Conservation (phyloP, 1,139 yeast genomes). For the Taphrina flavorubra region DNA sequence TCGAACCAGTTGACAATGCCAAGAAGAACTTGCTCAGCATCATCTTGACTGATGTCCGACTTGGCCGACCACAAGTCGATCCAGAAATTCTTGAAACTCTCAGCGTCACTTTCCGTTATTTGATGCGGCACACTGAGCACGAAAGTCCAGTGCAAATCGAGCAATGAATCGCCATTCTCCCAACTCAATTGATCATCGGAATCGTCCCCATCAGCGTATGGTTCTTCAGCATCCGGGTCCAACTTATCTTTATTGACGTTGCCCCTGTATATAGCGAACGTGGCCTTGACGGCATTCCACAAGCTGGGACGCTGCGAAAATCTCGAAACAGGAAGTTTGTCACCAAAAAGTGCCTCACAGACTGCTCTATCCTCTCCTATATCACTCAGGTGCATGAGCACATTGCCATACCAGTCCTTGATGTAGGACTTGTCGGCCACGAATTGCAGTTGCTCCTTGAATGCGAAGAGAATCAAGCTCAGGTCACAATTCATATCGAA, state of each 20-base stretch:
- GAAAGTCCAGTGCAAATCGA: conserved; percentile 2
- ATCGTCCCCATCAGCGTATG: conserved; percentile 5
- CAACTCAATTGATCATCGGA: neutral
- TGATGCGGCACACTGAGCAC: neutral
- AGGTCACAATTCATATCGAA: neutral
- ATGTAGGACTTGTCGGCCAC: neutral
- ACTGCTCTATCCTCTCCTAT: conserved; percentile 27
- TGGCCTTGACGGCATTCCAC: conserved; percentile 21
- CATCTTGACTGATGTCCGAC: neutral
- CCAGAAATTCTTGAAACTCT: neutral
- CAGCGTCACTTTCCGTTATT: neutral
- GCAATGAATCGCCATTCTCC: neutral
- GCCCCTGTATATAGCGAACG: neutral
- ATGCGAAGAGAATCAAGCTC: conserved; percentile 8
- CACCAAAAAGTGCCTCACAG: neutral
- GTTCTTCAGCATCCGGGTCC: conserved; percentile 5
- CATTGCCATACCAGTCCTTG: neutral
- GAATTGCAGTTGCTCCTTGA: conserved; percentile 22
- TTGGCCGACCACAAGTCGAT: conserved; percentile 2
- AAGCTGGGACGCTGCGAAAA: neutral
- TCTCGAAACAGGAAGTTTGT: neutral
- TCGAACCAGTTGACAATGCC: neutral
- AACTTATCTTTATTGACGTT: neutral
- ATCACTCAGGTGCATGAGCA: neutral
- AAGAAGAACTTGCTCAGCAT: neutral